phyloP scores from a whole-genome alignment of 129 eudicot genomes.

The Erigeron canadensis region DNA sequence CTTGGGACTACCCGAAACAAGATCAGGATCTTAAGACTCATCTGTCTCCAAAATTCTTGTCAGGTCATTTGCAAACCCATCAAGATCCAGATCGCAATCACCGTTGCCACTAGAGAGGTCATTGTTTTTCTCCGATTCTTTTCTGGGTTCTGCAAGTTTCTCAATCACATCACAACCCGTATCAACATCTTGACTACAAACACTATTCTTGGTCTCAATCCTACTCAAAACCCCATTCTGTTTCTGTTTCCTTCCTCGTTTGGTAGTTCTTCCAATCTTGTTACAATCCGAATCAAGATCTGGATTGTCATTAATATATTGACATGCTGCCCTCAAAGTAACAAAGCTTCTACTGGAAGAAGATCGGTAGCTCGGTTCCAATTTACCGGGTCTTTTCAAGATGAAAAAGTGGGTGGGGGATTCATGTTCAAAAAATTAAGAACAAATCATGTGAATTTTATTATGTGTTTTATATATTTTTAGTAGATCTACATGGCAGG shows the following conservation, averaged over 20 bases:
- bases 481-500: no score
- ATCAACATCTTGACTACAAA: background rate
- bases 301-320: no score
- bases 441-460: no score
- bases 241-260: background rate
- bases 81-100: background rate
- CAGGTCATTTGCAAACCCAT: no score
- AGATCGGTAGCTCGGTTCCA: conserved; percentile 31
- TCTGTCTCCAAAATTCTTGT: background rate
- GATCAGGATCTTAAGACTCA: background rate
- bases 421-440: no score
- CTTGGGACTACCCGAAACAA: background rate
- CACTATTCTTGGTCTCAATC: background rate
- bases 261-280: no score
- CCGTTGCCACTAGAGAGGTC: background rate
- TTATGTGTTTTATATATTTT: no score
- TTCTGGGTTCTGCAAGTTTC: no score
- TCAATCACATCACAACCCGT: background rate
- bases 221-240: background rate
- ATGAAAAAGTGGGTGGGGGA: no score
- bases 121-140: background rate
- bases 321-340: conserved; percentile 29
- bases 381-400: background rate
- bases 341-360: conserved; percentile 16
- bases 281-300: no score